Base-by-base conservation (phyloP, 768 basidiomycete genomes). In the Leccinum olivaceopallidum region DNA sequence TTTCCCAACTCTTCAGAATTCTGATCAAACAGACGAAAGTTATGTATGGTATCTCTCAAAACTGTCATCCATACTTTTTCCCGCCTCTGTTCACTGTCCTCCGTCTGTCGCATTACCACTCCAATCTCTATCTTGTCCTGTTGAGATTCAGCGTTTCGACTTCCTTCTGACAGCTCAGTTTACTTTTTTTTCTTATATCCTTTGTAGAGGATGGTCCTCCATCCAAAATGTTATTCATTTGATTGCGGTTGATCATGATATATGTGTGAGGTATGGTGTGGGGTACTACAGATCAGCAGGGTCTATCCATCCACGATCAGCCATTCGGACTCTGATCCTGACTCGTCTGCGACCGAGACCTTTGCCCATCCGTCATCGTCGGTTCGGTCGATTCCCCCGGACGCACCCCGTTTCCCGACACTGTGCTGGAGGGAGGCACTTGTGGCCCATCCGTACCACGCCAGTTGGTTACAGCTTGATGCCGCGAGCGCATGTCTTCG, bases 271-370 rank as follows among this genome's bases (percentile, higher is more conserved):
- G 63, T 71, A 73, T 74, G 60, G 52, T 61, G 57, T 67, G 44
- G 67, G 55, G 62, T 70, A 65, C 44, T 65, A 59, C 55, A 47
- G 39, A 55, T 18, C 26, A 59, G n/a, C 34, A 56, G 54, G 13
- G 55, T 64, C 63, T 73, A 73, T 63, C 83, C 81, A 61, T 84
- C 81, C 32, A 93, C 80, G 28, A 93, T 87, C 69, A 94, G 69
- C 91, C 92, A 94, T 93, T 94, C 92, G 89, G 92, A 73, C 85
- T 93, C 90, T 85, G 84, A 86, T 86, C 87, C 86, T 83, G 77
- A 74, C 74, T 79, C 83, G 83, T 86, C 82, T 77, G 80, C 74
- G 79, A 77, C 73, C 82, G 90, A 83, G 86, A 89, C 76, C 77
- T 80, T 69, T 80, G 85, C 80, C 88, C 88, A 88, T 88, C 85